phyloP scores from a whole-genome alignment of 2,329 filamentous ascomycete species.

The Aspergillaceae sp. region DNA sequence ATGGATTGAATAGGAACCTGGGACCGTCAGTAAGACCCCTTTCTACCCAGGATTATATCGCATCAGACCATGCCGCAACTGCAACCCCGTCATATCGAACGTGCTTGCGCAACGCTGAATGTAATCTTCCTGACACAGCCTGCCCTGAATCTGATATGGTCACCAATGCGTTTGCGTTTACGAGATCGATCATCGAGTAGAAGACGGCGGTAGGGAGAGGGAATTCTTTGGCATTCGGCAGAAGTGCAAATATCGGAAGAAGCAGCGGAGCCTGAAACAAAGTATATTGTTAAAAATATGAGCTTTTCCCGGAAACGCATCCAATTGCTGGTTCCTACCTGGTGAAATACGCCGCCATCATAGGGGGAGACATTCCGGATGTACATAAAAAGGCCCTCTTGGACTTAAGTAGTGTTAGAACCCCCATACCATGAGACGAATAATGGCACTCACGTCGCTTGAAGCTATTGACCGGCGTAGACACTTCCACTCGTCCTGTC shows the following conservation, averaged over 20 bases:
- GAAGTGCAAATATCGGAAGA: conserved; percentile 79
- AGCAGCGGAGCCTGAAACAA: conserved; percentile 66
- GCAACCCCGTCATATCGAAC: conserved; percentile 66
- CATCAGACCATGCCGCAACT: conserved; percentile 66
- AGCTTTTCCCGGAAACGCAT: background rate
- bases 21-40: conserved; percentile 2
- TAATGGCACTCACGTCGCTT: conserved; percentile 64
- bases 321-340: conserved; percentile 34
- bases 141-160: conserved; percentile 75
- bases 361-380: conserved; percentile 95
- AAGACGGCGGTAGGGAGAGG: conserved; percentile 70
- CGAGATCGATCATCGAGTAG: conserved; percentile 70
- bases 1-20: conserved; percentile 90
- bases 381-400: conserved; percentile 94
- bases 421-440: background rate
- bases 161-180: conserved; percentile 71
- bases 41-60: background rate
- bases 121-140: conserved; percentile 63
- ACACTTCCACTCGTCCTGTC: conserved; percentile 88
- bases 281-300: background rate
- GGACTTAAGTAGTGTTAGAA: conserved; percentile 49
- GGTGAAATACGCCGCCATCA: conserved; percentile 77
- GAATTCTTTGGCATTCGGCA: conserved; percentile 60
- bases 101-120: conserved; percentile 67
- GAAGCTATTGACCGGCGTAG: conserved; percentile 94